These are phyloP conservation scores for Xylaria sp. DNA, from an alignment of 2,329 filamentous ascomycete genomes.

Conservation along the genomic window DNA sequence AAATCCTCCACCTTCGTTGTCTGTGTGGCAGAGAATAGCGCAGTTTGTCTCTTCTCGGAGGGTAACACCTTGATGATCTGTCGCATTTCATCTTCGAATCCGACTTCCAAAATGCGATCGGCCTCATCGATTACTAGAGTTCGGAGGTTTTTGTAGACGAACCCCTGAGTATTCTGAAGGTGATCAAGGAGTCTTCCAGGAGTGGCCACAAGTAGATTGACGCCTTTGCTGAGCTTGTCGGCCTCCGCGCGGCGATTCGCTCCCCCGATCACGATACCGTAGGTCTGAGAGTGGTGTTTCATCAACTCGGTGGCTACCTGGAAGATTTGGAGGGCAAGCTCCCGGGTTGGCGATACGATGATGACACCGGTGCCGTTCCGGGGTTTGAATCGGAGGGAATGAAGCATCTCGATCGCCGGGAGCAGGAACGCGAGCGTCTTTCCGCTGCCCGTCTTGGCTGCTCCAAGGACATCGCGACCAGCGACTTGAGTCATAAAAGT, in stretches of 20 bases:
- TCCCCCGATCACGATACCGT: constrained; percentile 94
- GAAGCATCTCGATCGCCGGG: constrained; percentile 91
- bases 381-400: constrained; percentile 86
- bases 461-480: constrained; percentile 90
- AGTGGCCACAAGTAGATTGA: constrained; percentile 93
- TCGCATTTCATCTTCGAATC: constrained; percentile 98
- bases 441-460: constrained; percentile 90
- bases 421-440: constrained; percentile 96
- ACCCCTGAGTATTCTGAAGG: constrained; percentile 87
- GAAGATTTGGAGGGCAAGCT: constrained; percentile 94
- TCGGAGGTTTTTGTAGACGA: constrained; percentile 66
- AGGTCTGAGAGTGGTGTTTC: constrained; percentile 87
- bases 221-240: constrained; percentile 91
- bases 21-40: constrained; percentile 98
- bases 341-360: constrained; percentile 89
- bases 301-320: constrained; percentile 93
- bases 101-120: constrained; percentile 93
- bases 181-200: constrained; percentile 93
- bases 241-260: constrained; percentile 90
- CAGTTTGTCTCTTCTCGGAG: constrained; percentile 85
- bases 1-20: constrained; percentile 98
- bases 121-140: constrained; percentile 95
- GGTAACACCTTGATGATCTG: constrained; percentile 95
- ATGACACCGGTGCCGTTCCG: constrained; percentile 91
- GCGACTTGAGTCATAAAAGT: constrained; percentile 55